Conservation (phyloP, 2,329 filamentous ascomycete genomes). For the Helicocarpus griseus region DNA sequence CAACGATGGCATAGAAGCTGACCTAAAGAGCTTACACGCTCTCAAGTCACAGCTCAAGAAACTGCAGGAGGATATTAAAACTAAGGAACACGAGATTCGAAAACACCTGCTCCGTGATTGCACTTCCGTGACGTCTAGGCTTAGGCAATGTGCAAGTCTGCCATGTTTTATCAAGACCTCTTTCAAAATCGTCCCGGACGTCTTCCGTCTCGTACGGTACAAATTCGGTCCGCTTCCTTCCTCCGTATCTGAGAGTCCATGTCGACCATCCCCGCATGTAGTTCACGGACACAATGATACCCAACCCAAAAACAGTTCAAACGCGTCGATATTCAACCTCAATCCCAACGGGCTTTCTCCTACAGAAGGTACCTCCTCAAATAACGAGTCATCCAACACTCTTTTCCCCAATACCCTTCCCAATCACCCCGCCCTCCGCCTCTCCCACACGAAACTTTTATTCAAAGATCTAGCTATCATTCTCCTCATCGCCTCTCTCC, state of each 20-base stretch:
- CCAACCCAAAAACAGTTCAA: background rate
- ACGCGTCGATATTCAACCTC: background rate
- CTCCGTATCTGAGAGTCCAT: constrained; percentile 11
- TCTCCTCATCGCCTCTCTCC: constrained; percentile 32
- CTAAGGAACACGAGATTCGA: constrained; percentile 20
- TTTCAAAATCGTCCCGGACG: constrained; percentile 19
- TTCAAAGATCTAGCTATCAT: constrained; percentile 32
- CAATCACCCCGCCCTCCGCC: background rate
- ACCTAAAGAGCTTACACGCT: constrained; percentile 18
- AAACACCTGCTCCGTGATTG: constrained; percentile 22
- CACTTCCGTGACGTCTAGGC: constrained; percentile 13
- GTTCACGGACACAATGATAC: background rate
- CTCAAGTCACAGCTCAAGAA: constrained; percentile 18
- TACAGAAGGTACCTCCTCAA: background rate
- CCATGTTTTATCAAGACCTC: constrained; percentile 22
- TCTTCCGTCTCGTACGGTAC: constrained; percentile 19
- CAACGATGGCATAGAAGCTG: constrained; percentile 14
- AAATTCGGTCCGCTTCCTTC: constrained; percentile 18
- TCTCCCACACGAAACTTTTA: constrained; percentile 8
- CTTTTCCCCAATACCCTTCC: background rate
- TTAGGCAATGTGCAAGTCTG: constrained; percentile 18
- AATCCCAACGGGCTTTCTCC: background rate
- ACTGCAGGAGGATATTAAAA: constrained; percentile 17
- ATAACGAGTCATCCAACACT: background rate
- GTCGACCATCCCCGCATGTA: background rate